These are phyloP conservation scores for Bothriochloa decipiens DNA, from an alignment of 176 grass and related monocot genomes.

Conservation along the genomic window DNA sequence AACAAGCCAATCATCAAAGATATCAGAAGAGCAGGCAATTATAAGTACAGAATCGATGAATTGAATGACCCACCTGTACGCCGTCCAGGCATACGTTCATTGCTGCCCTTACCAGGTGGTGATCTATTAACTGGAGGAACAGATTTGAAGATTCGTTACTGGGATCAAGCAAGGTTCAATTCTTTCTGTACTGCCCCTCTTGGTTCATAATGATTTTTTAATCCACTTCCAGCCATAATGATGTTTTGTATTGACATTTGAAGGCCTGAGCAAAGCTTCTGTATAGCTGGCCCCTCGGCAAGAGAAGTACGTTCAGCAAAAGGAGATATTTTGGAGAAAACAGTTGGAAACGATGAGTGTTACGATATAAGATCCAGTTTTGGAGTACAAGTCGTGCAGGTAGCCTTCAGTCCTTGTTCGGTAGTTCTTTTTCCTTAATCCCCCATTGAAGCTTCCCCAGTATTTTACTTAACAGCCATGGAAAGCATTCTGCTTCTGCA, in stretches of 20 bases:
- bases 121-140: slow-evolving; percentile 84
- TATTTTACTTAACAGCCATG: not conserved
- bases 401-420: slow-evolving; percentile 40
- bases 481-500: not conserved
- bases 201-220: not conserved
- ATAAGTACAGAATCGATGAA: slow-evolving; percentile 92
- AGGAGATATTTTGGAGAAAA: slow-evolving; percentile 43
- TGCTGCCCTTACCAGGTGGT: slow-evolving; percentile 92
- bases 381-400: slow-evolving; percentile 94
- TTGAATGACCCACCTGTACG: slow-evolving; percentile 73
- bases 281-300: slow-evolving; percentile 78
- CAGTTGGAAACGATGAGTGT: slow-evolving; percentile 60
- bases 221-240: not conserved
- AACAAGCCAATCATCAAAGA: slow-evolving; percentile 65
- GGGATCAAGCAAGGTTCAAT: slow-evolving; percentile 92
- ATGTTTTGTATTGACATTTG: slow-evolving; percentile 44
- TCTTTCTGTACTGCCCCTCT: not conserved
- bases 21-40: slow-evolving; percentile 55
- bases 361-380: slow-evolving; percentile 96
- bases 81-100: slow-evolving; percentile 70
- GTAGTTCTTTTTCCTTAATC: not conserved
- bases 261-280: slow-evolving; percentile 95
- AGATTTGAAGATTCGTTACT: slow-evolving; percentile 92
- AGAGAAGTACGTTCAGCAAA: slow-evolving; percentile 58
- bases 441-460: not conserved